Evolutionary conservation across 192 early-diverging fungal genomes (phyloP).

Genomic region (Pilobolus umbonatus): DNA sequence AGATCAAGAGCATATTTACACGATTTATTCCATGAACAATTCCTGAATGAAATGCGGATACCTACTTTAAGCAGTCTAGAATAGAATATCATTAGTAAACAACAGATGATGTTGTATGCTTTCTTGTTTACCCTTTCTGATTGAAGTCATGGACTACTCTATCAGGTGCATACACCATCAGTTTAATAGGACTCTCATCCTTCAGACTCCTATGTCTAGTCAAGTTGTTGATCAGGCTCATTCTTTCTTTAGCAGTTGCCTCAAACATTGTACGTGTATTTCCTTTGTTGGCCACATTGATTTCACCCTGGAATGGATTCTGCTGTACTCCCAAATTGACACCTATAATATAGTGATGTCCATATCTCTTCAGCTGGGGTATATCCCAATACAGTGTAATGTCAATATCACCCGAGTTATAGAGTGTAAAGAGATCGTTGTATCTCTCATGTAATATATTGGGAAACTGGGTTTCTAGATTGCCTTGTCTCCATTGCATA

Average conservation of each 20-base stretch:
- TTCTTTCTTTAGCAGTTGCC: constrained; percentile 61
- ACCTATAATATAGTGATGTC: constrained; percentile 91
- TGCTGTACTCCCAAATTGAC: constrained; percentile 82
- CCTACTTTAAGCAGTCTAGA: constrained; percentile 54
- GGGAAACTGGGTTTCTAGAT: constrained; percentile 63
- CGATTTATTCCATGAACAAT: constrained; percentile 67
- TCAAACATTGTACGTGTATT: constrained; percentile 61
- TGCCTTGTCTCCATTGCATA: constrained; percentile 63
- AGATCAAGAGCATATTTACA: constrained; percentile 56
- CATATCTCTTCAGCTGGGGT: constrained; percentile 44
- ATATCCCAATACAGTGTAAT: constrained; percentile 82
- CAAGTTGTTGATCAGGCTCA: constrained; percentile 57
- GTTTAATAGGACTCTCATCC: constrained; percentile 65
- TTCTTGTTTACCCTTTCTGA: constrained; percentile 36
- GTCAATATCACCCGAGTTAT: constrained; percentile 84
- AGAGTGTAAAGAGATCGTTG: constrained; percentile 71
- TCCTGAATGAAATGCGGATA: constrained; percentile 53
- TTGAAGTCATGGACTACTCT: constrained; percentile 42
- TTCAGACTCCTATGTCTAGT: constrained; percentile 55
- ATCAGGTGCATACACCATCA: constrained; percentile 48
- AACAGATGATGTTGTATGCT: not conserved
- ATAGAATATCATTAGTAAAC: not conserved
- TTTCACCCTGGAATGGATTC: constrained; percentile 56
- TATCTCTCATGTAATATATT: constrained; percentile 55
- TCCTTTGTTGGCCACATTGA: constrained; percentile 33